Evolutionary conservation across 306 rosid genomes (phyloP).

Genomic region (Boehmeria nivea): DNA sequence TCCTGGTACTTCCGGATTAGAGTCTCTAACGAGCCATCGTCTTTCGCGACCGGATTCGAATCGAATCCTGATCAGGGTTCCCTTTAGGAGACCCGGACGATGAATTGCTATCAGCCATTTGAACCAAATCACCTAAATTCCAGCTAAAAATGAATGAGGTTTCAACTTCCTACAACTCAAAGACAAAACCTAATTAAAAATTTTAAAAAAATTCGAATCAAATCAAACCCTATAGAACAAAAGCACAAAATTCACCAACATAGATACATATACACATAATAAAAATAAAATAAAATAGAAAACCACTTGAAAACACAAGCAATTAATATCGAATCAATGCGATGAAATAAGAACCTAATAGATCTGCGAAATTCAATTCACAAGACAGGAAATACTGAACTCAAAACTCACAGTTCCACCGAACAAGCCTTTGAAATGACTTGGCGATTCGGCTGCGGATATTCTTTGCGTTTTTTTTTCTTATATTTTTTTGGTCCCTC

Average conservation of each 20-base stretch:
- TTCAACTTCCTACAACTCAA: not conserved
- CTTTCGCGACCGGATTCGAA: constrained; percentile 23
- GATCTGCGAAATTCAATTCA: constrained; percentile 14
- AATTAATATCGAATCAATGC: not conserved
- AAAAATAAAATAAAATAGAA: not conserved
- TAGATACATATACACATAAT: no score
- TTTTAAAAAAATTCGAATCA: not conserved
- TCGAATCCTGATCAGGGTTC: constrained; percentile 32
- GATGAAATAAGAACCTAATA: not conserved
- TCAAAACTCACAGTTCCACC: constrained; percentile 13
- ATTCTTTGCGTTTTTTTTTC: no score
- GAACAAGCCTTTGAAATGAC: not conserved
- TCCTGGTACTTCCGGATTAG: constrained; percentile 59
- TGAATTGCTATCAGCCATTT: constrained; percentile 42
- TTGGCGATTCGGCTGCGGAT: no score
- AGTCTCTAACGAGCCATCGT: constrained; percentile 45
- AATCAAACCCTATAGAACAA: not conserved
- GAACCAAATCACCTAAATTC: not conserved
- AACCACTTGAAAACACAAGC: not conserved
- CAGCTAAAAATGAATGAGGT: not conserved
- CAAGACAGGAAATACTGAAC: not conserved
- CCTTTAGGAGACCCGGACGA: constrained; percentile 39
- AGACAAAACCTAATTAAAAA: no score
- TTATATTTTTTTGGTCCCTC: no score
- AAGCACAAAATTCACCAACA: no score